These are phyloP conservation scores for Cytospora piceicola DNA, from an alignment of 2,329 filamentous ascomycete genomes.

Conservation along the genomic window DNA sequence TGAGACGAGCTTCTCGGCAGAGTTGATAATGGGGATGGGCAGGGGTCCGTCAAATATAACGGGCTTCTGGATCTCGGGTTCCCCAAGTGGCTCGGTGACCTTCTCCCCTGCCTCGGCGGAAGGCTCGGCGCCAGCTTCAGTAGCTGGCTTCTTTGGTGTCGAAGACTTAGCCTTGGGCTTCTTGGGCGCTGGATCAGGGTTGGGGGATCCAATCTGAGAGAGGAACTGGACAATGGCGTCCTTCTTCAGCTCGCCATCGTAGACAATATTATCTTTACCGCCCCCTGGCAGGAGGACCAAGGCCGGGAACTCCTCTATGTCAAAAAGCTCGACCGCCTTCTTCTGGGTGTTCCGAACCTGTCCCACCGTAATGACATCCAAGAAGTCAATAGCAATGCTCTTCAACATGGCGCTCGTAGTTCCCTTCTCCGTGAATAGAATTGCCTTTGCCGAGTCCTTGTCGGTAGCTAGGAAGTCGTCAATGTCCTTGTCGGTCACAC, in stretches of 20 bases:
- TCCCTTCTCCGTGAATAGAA: constrained; percentile 93
- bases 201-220: constrained; percentile 75
- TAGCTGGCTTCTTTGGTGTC: constrained; percentile 43
- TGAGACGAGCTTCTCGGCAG: constrained; percentile 65
- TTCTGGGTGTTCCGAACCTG: constrained; percentile 85
- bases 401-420: constrained; percentile 81
- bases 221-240: constrained; percentile 81
- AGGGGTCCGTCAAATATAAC: constrained; percentile 59
- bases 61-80: constrained; percentile 51
- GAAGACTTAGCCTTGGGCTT: constrained; percentile 48
- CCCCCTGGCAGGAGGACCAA: constrained; percentile 78
- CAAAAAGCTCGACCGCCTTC: constrained; percentile 72
- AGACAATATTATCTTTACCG: constrained; percentile 69
- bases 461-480: constrained; percentile 72
- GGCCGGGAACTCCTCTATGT: constrained; percentile 76
- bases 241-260: constrained; percentile 86
- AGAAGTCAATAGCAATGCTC: constrained; percentile 87
- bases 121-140: constrained; percentile 48
- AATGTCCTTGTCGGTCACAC: constrained; percentile 77
- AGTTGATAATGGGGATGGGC: constrained; percentile 67
- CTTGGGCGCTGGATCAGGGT: constrained; percentile 70
- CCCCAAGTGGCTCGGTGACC: constrained; percentile 47
- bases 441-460: constrained; percentile 76
- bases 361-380: constrained; percentile 76
- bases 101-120: constrained; percentile 40